A percentile compares a stretch with the other conserved stretches of the same genome.
Evolutionary conservation across 2,329 filamentous ascomycete species (phyloP).

Genomic region (Colletotrichum chrysophilum): DNA sequence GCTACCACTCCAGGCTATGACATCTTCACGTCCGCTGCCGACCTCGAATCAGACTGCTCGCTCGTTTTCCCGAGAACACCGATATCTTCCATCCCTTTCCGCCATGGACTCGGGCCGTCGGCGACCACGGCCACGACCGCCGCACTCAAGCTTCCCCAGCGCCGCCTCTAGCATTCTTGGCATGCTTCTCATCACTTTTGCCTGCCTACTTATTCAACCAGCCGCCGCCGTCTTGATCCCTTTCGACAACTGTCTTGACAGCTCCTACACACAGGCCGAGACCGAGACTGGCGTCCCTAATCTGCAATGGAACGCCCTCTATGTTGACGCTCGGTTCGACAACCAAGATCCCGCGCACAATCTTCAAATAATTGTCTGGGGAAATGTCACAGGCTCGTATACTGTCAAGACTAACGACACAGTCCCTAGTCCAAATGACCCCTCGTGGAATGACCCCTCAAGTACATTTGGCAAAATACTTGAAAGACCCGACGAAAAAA

Average conservation of each 20-base stretch:
- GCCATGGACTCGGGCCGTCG: background rate
- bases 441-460: slow-evolving; percentile 59
- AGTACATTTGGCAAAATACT: slow-evolving; percentile 83
- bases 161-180: slow-evolving; percentile 7
- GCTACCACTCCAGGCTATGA: slow-evolving; percentile 19
- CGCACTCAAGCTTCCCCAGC: background rate
- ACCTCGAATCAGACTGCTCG: background rate
- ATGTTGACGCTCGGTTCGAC: slow-evolving; percentile 78
- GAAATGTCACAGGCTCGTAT: slow-evolving; percentile 83
- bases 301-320: slow-evolving; percentile 81
- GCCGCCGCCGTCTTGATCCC: slow-evolving; percentile 70
- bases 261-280: slow-evolving; percentile 56
- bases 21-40: slow-evolving; percentile 9
- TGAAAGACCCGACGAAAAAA: slow-evolving; percentile 58
- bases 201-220: slow-evolving; percentile 44
- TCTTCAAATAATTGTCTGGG: slow-evolving; percentile 82
- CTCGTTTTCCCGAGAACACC: background rate
- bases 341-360: slow-evolving; percentile 62
- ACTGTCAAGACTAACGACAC: slow-evolving; percentile 29
- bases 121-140: background rate
- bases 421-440: slow-evolving; percentile 53
- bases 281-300: slow-evolving; percentile 35
- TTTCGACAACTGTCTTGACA: slow-evolving; percentile 83
- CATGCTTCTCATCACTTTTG: slow-evolving; percentile 41
- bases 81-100: background rate